A percentile compares a stretch with the other conserved stretches of the same genome.
These are phyloP conservation scores for Amphicarpaea edgeworthii DNA, from an alignment of 306 rosid genomes.

Conservation along the genomic window DNA sequence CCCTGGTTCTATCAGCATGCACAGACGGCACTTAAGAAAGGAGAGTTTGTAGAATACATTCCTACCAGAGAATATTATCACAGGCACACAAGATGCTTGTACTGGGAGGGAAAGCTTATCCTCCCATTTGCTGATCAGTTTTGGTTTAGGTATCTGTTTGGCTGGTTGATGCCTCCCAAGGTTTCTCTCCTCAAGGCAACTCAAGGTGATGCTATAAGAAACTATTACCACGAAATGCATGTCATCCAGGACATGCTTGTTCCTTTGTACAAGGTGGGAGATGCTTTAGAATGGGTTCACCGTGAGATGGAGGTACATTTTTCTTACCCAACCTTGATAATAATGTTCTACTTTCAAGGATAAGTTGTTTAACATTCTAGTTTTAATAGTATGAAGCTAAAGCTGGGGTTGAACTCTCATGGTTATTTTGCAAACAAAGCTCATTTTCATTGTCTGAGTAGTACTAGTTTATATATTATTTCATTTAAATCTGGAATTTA, in stretches of 20 bases:
- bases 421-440: conserved; percentile 3
- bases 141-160: conserved; percentile 89
- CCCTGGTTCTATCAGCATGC: conserved; percentile 99
- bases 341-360: neutral
- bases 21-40: conserved; percentile 80
- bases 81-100: conserved; percentile 94
- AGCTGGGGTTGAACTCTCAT: neutral
- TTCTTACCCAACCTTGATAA: conserved; percentile 15
- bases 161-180: conserved; percentile 99
- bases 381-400: conserved; percentile 1
- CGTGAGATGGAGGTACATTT: conserved; percentile 92
- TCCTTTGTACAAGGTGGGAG: conserved; percentile 92
- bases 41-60: conserved; percentile 89
- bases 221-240: conserved; percentile 96
- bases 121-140: conserved; percentile 94
- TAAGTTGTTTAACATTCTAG: neutral
- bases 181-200: conserved; percentile 97
- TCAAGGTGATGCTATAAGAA: conserved; percentile 96
- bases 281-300: conserved; percentile 94
- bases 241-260: conserved; percentile 97
- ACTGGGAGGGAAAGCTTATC: conserved; percentile 99
- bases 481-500: conserved; percentile 12
- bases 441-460: conserved; percentile 42
- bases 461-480: conserved; percentile 15
- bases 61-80: conserved; percentile 95